Evolutionary conservation across 345 rosid genomes (phyloP), one percentile per base, ranked within the genome.

Genomic region (Chamaenerion angustifolium): DNA sequence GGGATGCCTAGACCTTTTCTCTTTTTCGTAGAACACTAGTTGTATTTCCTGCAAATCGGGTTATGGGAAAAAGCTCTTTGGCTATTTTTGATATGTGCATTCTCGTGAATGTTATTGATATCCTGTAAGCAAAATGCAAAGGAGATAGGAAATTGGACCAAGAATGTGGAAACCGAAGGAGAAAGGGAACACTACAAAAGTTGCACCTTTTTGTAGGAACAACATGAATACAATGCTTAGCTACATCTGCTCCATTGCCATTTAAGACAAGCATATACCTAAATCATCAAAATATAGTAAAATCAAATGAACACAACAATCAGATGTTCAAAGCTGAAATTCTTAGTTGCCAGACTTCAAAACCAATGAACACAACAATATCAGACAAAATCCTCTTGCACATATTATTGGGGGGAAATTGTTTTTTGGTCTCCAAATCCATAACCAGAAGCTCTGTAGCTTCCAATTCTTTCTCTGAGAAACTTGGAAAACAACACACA

Each of bases 141-240:
- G 44, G 40, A 12, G 27, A 42, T 18, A 54, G 40, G 19, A 25
- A 40, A 9, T 46, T 15, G 31, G n/a, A 35, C 18, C n/a, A n/a
- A n/a, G n/a, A n/a, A n/a, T n/a, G n/a, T 13, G 15, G 42, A 14
- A 41, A 46, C n/a, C n/a, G 51, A 43, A 48, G 3, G 3, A 8
- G 37, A 31, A 7, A 31, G 37, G n/a, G n/a, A n/a, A n/a, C n/a
- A n/a, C n/a, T n/a, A n/a, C 6, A 8, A 31, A 31, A 31, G 10
- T 31, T 31, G 37, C 59, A 92, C 98, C 98, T 84, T 73, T 79
- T 87, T 21, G 70, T 68, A 15, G 88, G 88, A 60, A 92, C 96
- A 25, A 94, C 80, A 42, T 96, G 98, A 69, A 92, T 90, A 72
- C 96, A 87, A 58, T 92, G 98, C 76, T 80, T 92, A 10, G 95